Base-by-base conservation (phyloP, 192 early-diverging fungal genomes). In the Coemansia sp. region DNA sequence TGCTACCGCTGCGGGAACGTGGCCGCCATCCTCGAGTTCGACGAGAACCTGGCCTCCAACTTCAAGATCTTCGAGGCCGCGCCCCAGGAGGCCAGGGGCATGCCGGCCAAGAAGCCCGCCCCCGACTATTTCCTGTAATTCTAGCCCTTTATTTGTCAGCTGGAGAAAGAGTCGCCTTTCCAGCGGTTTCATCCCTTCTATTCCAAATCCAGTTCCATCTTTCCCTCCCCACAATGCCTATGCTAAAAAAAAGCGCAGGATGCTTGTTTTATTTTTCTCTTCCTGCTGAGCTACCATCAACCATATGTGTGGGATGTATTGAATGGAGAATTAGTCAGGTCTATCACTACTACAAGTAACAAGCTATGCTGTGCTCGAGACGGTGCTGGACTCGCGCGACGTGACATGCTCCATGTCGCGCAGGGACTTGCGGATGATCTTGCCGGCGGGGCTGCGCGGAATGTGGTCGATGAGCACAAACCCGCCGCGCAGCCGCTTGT, bases 1-100 rank as follows among this genome's bases (percentile, higher is more conserved):
- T 99, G 97, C 75, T 99, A 99, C 70, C 86, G 96, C 87, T 98
- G 98, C 72, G 96, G 96, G 5, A 99, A 99, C 73, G 94, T 99
- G 5, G 97, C 97, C 17, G 95, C 97, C 0, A 99, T 99, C 69
- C 79, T 99, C 44, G 92, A 96, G 81, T 86, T 99, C 49, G 93
- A 98, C 67, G 90, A 96, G 71, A 88, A 96, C 54, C 70, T 99
- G 69, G 88, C 89, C 14, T 90, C 86, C 72, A 91, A 90, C 69
- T 99, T 92, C 71, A 94, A 93, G 78, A 92, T 96, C 53, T 99
- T 99, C 74, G 91, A 96, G 22, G 94, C 95, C 13, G 93, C 95
- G 50, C 91, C 90, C 44, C 93, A 95, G 86, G 93, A 95, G 64
- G 87, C 90, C 6, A 86, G 95, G 38, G 90, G 90, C 2, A 83